Base-by-base conservation (phyloP, 2,329 filamentous ascomycete genomes). In the Penicillium glabrum region DNA sequence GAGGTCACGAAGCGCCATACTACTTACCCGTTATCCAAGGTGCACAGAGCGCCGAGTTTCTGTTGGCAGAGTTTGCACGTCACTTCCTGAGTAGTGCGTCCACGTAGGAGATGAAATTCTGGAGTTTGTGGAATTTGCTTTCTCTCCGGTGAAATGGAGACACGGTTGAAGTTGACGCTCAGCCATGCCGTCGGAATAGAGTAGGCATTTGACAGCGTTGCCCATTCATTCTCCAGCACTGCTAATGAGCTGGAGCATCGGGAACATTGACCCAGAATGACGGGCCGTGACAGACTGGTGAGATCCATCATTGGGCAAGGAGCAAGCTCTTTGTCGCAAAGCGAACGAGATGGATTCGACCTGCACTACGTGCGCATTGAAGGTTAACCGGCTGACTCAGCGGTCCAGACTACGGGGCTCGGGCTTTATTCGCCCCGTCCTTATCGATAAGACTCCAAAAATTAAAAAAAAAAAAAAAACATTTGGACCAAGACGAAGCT, bases 211-310 rank as follows among this genome's bases (percentile, higher is more conserved):
- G 72, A 75, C n/a, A 76, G 59, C 51, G 68, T 73, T 10, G 70
- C 72, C 73, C 73, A 76, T 56, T 75, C 73, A 51, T 76, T 76
- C 63, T 76, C 73, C 21, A 75, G 64, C n/a, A 69, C 73, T 5
- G 72, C 73, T 47, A 76, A 63, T 26, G 73, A 75, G 61, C 73
- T 75, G n/a, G 72, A 74, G 56, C 73, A 76, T 48, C 72, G 67
- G 24, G 65, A 64, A 53, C 73, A 76, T 60, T 75, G 72, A 51
- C 70, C 68, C 19, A 75, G 59, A n/a, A 76, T 69, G n/a, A 72
- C 71, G 9, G 73, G 72, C 26, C 72, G 67, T 31, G 69, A 69
- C 5, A 75, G 66, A 56, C 61, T 65, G 29, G 69, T 66, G n/a
- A 75, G 60, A 63, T 72, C 72, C 72, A 75, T 75, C 56, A 57